Conservation (phyloP, 108 stramenopile species). For the Cyclotella choctawhatcheeana region DNA sequence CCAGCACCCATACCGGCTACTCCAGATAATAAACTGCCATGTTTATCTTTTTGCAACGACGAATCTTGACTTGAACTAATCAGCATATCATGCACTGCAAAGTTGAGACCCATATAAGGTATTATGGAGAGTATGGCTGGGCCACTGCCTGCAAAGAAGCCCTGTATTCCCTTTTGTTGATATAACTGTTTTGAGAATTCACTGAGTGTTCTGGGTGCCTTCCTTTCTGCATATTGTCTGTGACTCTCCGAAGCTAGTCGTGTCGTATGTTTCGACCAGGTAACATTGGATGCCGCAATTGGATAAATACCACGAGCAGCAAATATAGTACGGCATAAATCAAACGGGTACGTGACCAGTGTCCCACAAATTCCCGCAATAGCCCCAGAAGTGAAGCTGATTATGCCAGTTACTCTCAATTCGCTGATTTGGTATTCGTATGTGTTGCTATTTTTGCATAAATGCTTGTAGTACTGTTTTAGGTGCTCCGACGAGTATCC, state of each 20-base stretch:
- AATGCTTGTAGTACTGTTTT: not conserved
- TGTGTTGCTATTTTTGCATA: not conserved
- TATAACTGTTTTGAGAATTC: slow-evolving; percentile 72
- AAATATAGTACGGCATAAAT: slow-evolving; percentile 90
- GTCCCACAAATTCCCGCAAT: slow-evolving; percentile 84
- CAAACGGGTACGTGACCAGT: slow-evolving; percentile 91
- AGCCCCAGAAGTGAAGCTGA: slow-evolving; percentile 81
- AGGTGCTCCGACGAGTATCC: slow-evolving; percentile 45
- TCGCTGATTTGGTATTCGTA: not conserved
- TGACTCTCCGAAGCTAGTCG: slow-evolving; percentile 23
- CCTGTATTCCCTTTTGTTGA: slow-evolving; percentile 65
- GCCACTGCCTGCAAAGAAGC: slow-evolving; percentile 85
- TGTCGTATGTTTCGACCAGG: slow-evolving; percentile 38
- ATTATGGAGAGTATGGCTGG: slow-evolving; percentile 87
- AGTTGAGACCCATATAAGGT: slow-evolving; percentile 95
- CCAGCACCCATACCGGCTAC: slow-evolving; percentile 87
- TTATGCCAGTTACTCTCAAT: slow-evolving; percentile 23
- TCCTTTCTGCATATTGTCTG: slow-evolving; percentile 27
- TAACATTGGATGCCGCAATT: slow-evolving; percentile 51
- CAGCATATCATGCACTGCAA: slow-evolving; percentile 85
- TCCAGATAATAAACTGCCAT: slow-evolving; percentile 45
- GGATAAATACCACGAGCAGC: slow-evolving; percentile 73
- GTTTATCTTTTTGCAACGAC: slow-evolving; percentile 27
- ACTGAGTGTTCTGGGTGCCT: slow-evolving; percentile 61
- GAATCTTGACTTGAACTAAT: slow-evolving; percentile 43